Percentiles rank a stretch among this genome's conserved stretches.
phyloP scores from a whole-genome alignment of 345 rosid genomes.

The Mallotus nudiflorus region DNA sequence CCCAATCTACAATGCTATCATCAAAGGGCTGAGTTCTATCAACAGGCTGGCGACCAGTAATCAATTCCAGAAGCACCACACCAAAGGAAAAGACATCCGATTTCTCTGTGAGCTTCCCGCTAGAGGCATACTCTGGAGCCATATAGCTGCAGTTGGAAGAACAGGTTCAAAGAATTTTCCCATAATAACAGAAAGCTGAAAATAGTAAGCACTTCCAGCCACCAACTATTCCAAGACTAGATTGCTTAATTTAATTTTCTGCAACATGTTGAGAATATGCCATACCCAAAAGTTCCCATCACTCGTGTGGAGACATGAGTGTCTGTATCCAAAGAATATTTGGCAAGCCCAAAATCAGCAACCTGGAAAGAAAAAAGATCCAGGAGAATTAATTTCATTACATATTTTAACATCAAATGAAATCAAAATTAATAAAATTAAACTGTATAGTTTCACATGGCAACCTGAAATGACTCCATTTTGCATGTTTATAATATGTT shows the following conservation, averaged over 20 bases:
- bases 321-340: slow-evolving; percentile 24
- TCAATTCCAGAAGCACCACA: slow-evolving; percentile 35
- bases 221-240: not conserved
- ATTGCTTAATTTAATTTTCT: not conserved
- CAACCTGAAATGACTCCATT: not conserved
- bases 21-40: slow-evolving; percentile 26
- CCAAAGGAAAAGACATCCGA: slow-evolving; percentile 39
- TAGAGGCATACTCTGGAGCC: slow-evolving; percentile 39
- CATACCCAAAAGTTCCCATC: slow-evolving; percentile 35
- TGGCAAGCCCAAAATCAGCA: slow-evolving; percentile 35
- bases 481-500: not conserved
- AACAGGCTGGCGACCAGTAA: slow-evolving; percentile 28
- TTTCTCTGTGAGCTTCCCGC: slow-evolving; percentile 33
- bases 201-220: not conserved
- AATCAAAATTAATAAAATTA: not conserved
- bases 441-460: not conserved
- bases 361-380: slow-evolving; percentile 19
- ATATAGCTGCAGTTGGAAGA: slow-evolving; percentile 23
- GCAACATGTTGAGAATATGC: not conserved
- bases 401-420: slow-evolving; percentile 3
- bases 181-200: not conserved
- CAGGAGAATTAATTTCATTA: not conserved
- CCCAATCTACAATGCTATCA: slow-evolving; percentile 34
- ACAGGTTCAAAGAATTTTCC: not conserved
- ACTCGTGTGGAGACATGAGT: slow-evolving; percentile 38